Percentiles rank a stretch among this genome's conserved stretches.
Evolutionary conservation across 1,139 yeast species (phyloP).

Genomic region (Lipomyces yarrowii): DNA sequence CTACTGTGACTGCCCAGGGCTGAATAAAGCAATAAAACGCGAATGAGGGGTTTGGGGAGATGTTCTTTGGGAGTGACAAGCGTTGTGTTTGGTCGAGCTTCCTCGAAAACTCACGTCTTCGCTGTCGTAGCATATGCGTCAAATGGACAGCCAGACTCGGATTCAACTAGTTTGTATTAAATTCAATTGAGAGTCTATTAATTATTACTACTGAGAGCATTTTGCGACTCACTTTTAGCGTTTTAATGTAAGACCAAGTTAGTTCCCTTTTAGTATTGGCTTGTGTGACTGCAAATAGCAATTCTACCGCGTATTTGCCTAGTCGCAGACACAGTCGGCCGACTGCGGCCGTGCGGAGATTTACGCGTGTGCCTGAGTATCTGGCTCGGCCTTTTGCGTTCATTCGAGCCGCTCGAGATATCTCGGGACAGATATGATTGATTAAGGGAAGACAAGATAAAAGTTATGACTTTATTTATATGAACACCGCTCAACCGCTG

Average conservation of each 20-base stretch:
- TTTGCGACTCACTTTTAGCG: too few species aligned
- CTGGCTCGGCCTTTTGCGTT: background rate
- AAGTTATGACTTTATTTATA: background rate
- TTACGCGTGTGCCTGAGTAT: background rate
- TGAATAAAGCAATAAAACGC: background rate
- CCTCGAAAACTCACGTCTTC: background rate
- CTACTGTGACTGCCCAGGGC: background rate
- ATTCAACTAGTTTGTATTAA: too few species aligned
- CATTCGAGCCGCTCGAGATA: background rate
- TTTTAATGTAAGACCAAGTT: too few species aligned
- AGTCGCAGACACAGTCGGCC: background rate
- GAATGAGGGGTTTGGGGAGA: background rate
- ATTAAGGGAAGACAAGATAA: background rate
- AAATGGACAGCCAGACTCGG: too few species aligned
- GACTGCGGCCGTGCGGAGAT: background rate
- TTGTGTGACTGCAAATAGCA: background rate
- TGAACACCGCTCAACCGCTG: background rate
- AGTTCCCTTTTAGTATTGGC: background rate
- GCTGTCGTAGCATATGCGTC: background rate
- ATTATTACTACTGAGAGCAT: too few species aligned
- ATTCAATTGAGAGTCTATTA: too few species aligned
- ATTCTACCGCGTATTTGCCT: background rate
- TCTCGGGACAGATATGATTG: background rate
- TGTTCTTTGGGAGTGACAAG: background rate
- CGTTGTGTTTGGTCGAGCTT: background rate